These are phyloP conservation scores for Pseudogymnoascus sp. DNA, from an alignment of 2,329 filamentous ascomycete genomes.

Conservation along the genomic window DNA sequence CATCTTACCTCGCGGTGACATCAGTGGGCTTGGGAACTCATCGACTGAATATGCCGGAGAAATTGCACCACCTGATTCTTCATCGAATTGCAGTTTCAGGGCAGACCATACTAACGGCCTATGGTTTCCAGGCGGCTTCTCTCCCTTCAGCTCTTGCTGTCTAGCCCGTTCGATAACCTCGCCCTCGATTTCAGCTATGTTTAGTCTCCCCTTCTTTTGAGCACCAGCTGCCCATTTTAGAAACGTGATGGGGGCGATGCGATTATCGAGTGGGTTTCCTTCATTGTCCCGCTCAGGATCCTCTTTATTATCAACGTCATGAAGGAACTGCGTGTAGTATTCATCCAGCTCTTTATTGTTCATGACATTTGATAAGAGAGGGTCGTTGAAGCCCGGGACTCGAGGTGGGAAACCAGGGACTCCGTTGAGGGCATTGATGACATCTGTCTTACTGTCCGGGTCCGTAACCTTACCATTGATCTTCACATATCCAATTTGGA, in stretches of 20 bases:
- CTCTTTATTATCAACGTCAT: slow-evolving; percentile 30
- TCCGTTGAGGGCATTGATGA: slow-evolving; percentile 15
- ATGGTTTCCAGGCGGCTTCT: slow-evolving; percentile 12
- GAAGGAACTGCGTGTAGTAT: slow-evolving; percentile 18
- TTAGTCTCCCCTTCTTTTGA: slow-evolving; percentile 15
- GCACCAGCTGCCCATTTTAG: slow-evolving; percentile 30
- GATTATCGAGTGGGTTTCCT: slow-evolving; percentile 29
- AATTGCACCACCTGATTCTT: slow-evolving; percentile 17
- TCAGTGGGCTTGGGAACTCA: slow-evolving; percentile 15
- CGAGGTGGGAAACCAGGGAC: background rate
- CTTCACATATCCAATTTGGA: slow-evolving; percentile 18
- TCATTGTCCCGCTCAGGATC: slow-evolving; percentile 22
- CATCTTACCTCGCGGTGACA: slow-evolving; percentile 16
- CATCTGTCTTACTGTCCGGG: slow-evolving; percentile 21
- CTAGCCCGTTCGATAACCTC: slow-evolving; percentile 48
- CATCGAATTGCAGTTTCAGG: slow-evolving; percentile 20
- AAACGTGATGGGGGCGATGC: slow-evolving; percentile 38
- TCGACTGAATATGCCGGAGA: slow-evolving; percentile 16
- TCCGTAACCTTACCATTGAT: slow-evolving; percentile 23
- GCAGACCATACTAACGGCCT: slow-evolving; percentile 17
- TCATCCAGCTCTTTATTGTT: slow-evolving; percentile 12
- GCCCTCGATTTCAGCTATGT: slow-evolving; percentile 44
- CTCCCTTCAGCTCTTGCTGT: slow-evolving; percentile 34
- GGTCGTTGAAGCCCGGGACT: background rate
- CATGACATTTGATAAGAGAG: slow-evolving; percentile 15